phyloP scores from a whole-genome alignment of 192 early-diverging fungal genomes.

The Backusella tuberculispora region DNA sequence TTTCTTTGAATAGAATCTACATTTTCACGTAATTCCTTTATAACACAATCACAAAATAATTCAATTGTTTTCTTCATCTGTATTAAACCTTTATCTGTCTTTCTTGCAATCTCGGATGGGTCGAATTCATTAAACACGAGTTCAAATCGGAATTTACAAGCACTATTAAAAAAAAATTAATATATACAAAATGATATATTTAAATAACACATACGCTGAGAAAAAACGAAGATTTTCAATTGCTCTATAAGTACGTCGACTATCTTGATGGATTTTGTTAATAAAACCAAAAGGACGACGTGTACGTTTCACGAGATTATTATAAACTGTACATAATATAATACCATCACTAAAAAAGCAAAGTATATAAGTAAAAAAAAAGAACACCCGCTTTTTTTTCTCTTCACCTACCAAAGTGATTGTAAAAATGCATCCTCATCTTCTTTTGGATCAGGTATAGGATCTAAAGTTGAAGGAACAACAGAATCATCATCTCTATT shows the following conservation, averaged over 20 bases:
- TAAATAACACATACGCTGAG: constrained; percentile 48
- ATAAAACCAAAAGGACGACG: constrained; percentile 62
- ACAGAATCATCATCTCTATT: constrained; percentile 28
- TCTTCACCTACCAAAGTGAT: constrained; percentile 44
- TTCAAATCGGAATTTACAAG: constrained; percentile 61
- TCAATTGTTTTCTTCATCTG: constrained; percentile 33
- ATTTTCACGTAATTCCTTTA: constrained; percentile 27
- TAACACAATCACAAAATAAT: constrained; percentile 35
- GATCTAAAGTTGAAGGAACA: not conserved
- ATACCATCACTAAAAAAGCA: constrained; percentile 46
- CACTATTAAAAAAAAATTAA: constrained; percentile 38
- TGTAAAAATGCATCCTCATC: constrained; percentile 52
- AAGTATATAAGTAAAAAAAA: constrained; percentile 8
- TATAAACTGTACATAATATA: constrained; percentile 54
- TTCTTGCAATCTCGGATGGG: constrained; percentile 51
- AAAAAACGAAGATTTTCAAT: constrained; percentile 64
- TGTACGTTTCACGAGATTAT: constrained; percentile 53
- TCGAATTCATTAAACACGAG: constrained; percentile 52
- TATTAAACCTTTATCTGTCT: constrained; percentile 44
- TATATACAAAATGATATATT: not conserved
- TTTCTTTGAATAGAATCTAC: constrained; percentile 18
- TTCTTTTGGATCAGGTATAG: constrained; percentile 35
- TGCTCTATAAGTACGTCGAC: constrained; percentile 54
- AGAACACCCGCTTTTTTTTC: not conserved
- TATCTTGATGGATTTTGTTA: constrained; percentile 58